A percentile compares a stretch with the other conserved stretches of the same genome.
Conservation (phyloP, 31 red algal species). For the Odonthalia washingtoniensis region DNA sequence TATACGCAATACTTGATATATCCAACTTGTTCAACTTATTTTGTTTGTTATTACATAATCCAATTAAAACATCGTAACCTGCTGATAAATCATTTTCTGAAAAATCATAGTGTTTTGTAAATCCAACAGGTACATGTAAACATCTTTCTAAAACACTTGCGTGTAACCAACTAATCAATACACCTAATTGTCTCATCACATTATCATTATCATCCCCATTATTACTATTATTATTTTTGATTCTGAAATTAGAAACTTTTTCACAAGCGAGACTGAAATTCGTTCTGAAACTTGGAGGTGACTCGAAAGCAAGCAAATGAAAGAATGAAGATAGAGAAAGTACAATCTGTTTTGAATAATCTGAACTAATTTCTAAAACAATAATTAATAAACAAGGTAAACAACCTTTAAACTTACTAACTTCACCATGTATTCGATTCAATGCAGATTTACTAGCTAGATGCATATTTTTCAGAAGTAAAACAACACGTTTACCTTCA, state of each 20-base stretch:
- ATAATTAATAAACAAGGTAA: conserved; percentile 62
- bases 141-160: conserved; percentile 71
- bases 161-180: conserved; percentile 66
- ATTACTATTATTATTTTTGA: too few relatives aligned
- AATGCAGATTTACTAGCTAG: conserved; percentile 51
- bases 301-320: conserved; percentile 75
- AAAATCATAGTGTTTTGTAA: too few relatives aligned
- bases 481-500: conserved; percentile 29
- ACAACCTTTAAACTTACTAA: conserved; percentile 36
- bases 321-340: too few relatives aligned
- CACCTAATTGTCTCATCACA: conserved; percentile 24
- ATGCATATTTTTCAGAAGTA: conserved; percentile 80
- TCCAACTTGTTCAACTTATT: too few relatives aligned
- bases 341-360: conserved; percentile 22
- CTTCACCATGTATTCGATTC: conserved; percentile 49
- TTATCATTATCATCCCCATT: too few relatives aligned
- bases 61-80: too few relatives aligned
- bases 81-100: too few relatives aligned
- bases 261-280: conserved; percentile 60
- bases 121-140: too few relatives aligned
- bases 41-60: too few relatives aligned
- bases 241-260: conserved; percentile 22
- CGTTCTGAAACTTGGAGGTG: conserved; percentile 68
- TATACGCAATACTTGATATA: too few relatives aligned
- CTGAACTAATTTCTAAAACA: conserved; percentile 44